Base-by-base conservation (phyloP, 139 green algal genomes). In the Micractinium conductrix region DNA sequence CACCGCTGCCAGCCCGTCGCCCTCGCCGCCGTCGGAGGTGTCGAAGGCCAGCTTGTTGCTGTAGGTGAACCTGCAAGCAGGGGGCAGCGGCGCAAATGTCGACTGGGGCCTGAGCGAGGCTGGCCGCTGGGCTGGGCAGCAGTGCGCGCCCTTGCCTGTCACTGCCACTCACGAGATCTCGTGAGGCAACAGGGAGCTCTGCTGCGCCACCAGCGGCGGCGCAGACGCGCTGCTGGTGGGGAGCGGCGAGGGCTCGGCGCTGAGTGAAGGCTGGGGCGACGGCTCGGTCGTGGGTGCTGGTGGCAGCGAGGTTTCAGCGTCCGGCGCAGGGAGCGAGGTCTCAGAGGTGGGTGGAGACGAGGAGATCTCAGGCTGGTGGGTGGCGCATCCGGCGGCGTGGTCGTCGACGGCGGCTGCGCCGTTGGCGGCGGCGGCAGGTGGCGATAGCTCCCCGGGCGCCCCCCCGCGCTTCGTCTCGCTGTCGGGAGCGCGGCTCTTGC, bases 181-280 rank as follows among this genome's bases (percentile, higher is more conserved):
- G n/a, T 70, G 62, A 14, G 62, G 62, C 62, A 70, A n/a, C 62
- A 70, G 62, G 62, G 30, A 70, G 62, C 62, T 70, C n/a, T n/a
- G n/a, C 62, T 70, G 62, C 9, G 62, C 30, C 4, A 1, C 62
- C 62, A 70, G 30, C n/a, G 26, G 30, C 6, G 67, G 67, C 7
- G 67, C 62, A 38, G 28, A 69, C 3, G 62, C 19, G 53, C 53
- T 21, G 53, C 26, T 12, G 53, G 53, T 30, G 53, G 53, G 3
- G 53, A 26, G 62, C 30, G 12, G 28, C 30, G 62, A 70, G 30
- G 62, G n/a, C 62, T 70, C 62, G 8, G 62, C 38, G 5, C n/a
- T n/a, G 62, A n/a, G 62, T 70, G 62, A 30, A 42, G 62, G 62
- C 30, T 7, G 62, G 19, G n/a, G 6, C 62, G 62, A 70, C 26